These are phyloP conservation scores for Sphaerulina vaccinii DNA, from an alignment of 2,329 filamentous ascomycete species.

Conservation along the genomic window DNA sequence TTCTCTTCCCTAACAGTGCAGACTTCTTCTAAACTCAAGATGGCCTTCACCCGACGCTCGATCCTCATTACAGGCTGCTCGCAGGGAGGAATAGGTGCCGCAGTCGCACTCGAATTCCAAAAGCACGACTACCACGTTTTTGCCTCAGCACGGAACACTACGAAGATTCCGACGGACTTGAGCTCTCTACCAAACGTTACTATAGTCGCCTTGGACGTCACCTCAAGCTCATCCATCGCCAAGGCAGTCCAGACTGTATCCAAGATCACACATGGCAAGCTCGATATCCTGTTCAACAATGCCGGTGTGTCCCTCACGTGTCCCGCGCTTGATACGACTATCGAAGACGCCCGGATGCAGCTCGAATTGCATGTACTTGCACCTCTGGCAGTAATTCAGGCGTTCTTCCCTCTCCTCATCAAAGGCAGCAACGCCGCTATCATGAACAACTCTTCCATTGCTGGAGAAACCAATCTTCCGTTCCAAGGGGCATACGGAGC, in stretches of 20 bases:
- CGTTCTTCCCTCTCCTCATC: slow-evolving; percentile 49
- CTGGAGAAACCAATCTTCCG: slow-evolving; percentile 18
- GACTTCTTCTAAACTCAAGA: too few relatives aligned
- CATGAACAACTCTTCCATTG: slow-evolving; percentile 20
- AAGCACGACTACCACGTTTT: slow-evolving; percentile 32
- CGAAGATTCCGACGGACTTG: slow-evolving; percentile 32
- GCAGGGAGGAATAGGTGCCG: slow-evolving; percentile 44
- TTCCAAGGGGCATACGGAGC: slow-evolving; percentile 27
- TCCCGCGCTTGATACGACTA: slow-evolving; percentile 28
- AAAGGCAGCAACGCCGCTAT: slow-evolving; percentile 3
- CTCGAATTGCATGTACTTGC: slow-evolving; percentile 54
- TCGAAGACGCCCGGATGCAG: slow-evolving; percentile 47
- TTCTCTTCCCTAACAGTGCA: too few relatives aligned
- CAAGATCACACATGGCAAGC: slow-evolving; percentile 31
- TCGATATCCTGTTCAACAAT: slow-evolving; percentile 53
- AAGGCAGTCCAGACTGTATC: slow-evolving; percentile 35
- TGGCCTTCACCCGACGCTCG: too few relatives aligned
- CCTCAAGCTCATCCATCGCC: slow-evolving; percentile 39
- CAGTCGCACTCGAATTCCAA: slow-evolving; percentile 41
- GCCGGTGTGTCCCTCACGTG: slow-evolving; percentile 40
- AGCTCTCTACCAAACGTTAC: slow-evolving; percentile 14
- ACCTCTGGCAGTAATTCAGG: slow-evolving; percentile 30
- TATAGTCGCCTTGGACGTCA: slow-evolving; percentile 45
- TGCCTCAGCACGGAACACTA: slow-evolving; percentile 17
- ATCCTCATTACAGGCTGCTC: slow-evolving; percentile 37